Evolutionary conservation across 106 monocot species (phyloP).

Genomic region (Hemerocallis citrina): DNA sequence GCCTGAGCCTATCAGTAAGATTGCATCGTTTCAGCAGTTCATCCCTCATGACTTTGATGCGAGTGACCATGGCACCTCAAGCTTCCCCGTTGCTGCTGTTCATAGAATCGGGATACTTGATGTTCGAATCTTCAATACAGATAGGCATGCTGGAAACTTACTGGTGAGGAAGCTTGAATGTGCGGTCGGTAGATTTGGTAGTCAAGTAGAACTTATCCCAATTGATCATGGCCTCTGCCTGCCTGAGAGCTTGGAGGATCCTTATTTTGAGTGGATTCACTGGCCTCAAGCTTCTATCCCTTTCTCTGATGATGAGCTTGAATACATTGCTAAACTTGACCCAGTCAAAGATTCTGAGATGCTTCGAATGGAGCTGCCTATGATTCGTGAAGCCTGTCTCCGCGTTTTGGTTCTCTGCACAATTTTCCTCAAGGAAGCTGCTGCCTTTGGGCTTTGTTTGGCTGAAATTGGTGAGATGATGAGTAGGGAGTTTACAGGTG

Average conservation of each 20-base stretch:
- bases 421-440: conserved; percentile 79
- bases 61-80: conserved; percentile 89
- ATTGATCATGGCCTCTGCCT: conserved; percentile 93
- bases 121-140: conserved; percentile 76
- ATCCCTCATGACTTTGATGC: conserved; percentile 88
- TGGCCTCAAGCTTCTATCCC: conserved; percentile 97
- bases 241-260: conserved; percentile 85
- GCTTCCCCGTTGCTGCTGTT: conserved; percentile 76
- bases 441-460: conserved; percentile 74
- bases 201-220: conserved; percentile 63
- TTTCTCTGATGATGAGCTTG: conserved; percentile 79
- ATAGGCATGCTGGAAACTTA: conserved; percentile 81
- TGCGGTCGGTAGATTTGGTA: conserved; percentile 31
- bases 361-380: conserved; percentile 67
- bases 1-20: conserved; percentile 42
- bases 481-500: conserved; percentile 71
- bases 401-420: conserved; percentile 73
- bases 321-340: conserved; percentile 78
- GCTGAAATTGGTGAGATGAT: conserved; percentile 95
- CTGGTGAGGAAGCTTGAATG: conserved; percentile 36
- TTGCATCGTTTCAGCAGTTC: conserved; percentile 88
- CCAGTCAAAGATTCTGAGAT: conserved; percentile 50
- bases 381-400: conserved; percentile 80
- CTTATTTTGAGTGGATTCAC: conserved; percentile 97
- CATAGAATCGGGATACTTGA: conserved; percentile 92